These are phyloP conservation scores for Camellia oleifera DNA, from an alignment of 179 eudicot species.

Conservation along the genomic window DNA sequence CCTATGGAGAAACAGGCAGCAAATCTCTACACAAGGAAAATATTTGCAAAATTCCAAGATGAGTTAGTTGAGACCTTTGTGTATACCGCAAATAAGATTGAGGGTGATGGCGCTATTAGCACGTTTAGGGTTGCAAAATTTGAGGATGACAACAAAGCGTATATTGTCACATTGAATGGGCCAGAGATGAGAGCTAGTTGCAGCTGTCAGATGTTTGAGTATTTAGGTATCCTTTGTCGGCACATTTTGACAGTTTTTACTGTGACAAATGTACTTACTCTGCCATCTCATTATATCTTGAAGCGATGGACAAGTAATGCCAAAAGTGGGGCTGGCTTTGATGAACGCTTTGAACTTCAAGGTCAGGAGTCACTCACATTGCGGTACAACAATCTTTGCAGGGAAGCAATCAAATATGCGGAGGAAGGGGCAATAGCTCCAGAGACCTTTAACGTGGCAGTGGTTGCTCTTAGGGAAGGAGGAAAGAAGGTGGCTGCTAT, in stretches of 20 bases:
- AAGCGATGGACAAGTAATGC: slow-evolving; percentile 90
- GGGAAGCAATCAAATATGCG: slow-evolving; percentile 73
- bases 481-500: slow-evolving; percentile 52
- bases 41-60: slow-evolving; percentile 80
- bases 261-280: slow-evolving; percentile 84
- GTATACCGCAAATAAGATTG: slow-evolving; percentile 80
- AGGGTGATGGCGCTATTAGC: slow-evolving; percentile 57
- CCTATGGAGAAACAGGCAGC: slow-evolving; percentile 97
- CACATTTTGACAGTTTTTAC: slow-evolving; percentile 85
- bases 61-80: slow-evolving; percentile 91
- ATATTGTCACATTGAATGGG: slow-evolving; percentile 54
- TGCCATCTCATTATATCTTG: slow-evolving; percentile 83
- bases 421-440: slow-evolving; percentile 67
- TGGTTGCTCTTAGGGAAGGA: slow-evolving; percentile 66
- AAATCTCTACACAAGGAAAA: slow-evolving; percentile 64
- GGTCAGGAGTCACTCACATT: slow-evolving; percentile 46
- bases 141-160: slow-evolving; percentile 74
- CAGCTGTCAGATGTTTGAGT: slow-evolving; percentile 91
- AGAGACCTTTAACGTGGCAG: slow-evolving; percentile 57
- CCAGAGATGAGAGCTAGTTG: slow-evolving; percentile 72
- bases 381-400: slow-evolving; percentile 70
- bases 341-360: slow-evolving; percentile 34
- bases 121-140: slow-evolving; percentile 78
- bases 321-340: slow-evolving; percentile 41
- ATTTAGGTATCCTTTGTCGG: slow-evolving; percentile 81